These are phyloP conservation scores for Cercospora nicotianae DNA, from an alignment of 2,329 filamentous ascomycete species.

Conservation along the genomic window DNA sequence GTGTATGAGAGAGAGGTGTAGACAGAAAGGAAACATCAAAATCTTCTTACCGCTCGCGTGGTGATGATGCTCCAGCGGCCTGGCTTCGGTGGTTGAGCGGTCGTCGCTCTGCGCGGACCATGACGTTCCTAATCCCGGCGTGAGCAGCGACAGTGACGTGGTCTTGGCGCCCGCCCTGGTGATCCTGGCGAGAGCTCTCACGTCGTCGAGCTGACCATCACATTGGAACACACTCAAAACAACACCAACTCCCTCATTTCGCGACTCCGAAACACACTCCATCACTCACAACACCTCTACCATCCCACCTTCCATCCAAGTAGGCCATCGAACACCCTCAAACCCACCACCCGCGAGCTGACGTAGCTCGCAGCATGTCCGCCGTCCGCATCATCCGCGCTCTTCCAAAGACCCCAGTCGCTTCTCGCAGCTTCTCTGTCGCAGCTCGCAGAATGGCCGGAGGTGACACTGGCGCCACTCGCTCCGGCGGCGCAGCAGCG, in stretches of 20 bases:
- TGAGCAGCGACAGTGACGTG: not conserved
- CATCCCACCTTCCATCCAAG: not conserved
- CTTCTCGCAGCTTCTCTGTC: slow-evolving; percentile 44
- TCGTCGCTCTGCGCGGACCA: not conserved
- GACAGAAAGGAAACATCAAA: not conserved
- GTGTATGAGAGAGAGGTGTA: not conserved
- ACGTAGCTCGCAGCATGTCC: slow-evolving; percentile 31
- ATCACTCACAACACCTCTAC: not conserved
- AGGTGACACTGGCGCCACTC: slow-evolving; percentile 46
- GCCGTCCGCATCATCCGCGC: slow-evolving; percentile 41
- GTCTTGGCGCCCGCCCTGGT: slow-evolving; percentile 1
- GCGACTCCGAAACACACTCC: not conserved
- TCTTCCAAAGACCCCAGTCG: slow-evolving; percentile 40
- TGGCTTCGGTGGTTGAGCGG: slow-evolving; percentile 8
- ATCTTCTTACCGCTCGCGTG: slow-evolving; percentile 4
- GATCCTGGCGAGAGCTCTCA: slow-evolving; percentile 13
- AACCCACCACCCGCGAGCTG: not conserved
- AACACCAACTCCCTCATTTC: slow-evolving; percentile 7
- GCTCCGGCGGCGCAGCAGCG: slow-evolving; percentile 43
- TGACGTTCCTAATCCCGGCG: not conserved
- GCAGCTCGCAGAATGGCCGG: slow-evolving; percentile 45
- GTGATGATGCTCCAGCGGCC: slow-evolving; percentile 4
- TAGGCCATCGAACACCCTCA: not conserved
- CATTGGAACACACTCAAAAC: not conserved
- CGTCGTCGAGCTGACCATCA: slow-evolving; percentile 2